These are phyloP conservation scores for Neocatenulostroma microsporum DNA, from an alignment of 2,329 filamentous ascomycete species.

Conservation along the genomic window DNA sequence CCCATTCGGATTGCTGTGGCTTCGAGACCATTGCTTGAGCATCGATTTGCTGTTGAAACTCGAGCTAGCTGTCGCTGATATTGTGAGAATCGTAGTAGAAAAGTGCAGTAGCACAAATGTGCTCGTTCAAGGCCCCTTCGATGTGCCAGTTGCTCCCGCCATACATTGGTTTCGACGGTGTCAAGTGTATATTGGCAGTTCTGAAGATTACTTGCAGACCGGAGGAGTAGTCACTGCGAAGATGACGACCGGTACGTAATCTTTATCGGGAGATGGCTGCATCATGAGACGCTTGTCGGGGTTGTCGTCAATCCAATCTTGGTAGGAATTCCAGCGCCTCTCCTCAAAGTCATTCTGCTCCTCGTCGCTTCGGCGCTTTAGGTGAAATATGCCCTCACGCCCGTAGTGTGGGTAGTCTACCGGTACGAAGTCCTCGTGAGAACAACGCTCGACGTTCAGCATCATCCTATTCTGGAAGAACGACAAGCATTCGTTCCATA, in stretches of 20 bases:
- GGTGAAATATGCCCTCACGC: too few species aligned
- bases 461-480: background rate
- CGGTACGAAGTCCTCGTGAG: conserved; percentile 4
- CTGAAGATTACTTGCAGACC: conserved; percentile 58
- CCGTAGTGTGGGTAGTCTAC: conserved; percentile 2
- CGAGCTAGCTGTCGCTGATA: conserved; percentile 45
- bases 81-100: conserved; percentile 58
- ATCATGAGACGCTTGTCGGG: background rate
- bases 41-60: conserved; percentile 38
- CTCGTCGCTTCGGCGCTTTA: too few species aligned
- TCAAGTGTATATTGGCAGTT: conserved; percentile 52
- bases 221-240: conserved; percentile 30
- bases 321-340: too few species aligned
- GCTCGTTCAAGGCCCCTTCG: conserved; percentile 50
- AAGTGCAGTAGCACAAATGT: conserved; percentile 55
- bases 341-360: too few species aligned
- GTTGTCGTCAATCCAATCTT: background rate
- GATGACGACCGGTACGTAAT: too few species aligned
- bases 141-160: conserved; percentile 48
- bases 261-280: background rate
- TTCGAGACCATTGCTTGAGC: conserved; percentile 7
- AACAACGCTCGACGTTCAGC: background rate
- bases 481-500: conserved; percentile 20
- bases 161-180: conserved; percentile 50
- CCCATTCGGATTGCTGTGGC: conserved; percentile 14